Evolutionary conservation across 179 eudicot species (phyloP).

Genomic region (Nepenthes alata): DNA sequence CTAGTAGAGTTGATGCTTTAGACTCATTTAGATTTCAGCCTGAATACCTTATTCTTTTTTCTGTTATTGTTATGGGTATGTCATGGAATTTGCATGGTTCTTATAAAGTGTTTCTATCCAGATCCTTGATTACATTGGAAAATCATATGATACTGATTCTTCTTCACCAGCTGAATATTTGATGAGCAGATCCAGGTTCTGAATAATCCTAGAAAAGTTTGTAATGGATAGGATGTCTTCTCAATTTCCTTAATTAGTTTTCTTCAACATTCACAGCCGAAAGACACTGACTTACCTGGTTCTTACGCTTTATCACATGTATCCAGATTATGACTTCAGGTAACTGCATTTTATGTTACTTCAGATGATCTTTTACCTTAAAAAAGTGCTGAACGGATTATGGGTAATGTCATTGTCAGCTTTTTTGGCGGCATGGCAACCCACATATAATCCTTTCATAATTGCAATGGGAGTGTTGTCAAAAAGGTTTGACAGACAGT

Average conservation of each 20-base stretch:
- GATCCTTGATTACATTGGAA: slow-evolving; percentile 77
- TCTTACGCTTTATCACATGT: slow-evolving; percentile 81
- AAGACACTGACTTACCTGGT: slow-evolving; percentile 81
- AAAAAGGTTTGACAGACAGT: slow-evolving; percentile 96
- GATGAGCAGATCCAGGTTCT: slow-evolving; percentile 66
- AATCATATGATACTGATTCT: slow-evolving; percentile 70
- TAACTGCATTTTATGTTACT: slow-evolving; percentile 26
- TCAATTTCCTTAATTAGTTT: slow-evolving; percentile 10
- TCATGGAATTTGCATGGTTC: not conserved
- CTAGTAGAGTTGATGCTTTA: too few relatives aligned
- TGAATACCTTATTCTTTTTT: too few relatives aligned
- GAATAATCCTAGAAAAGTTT: slow-evolving; percentile 9
- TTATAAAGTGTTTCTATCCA: slow-evolving; percentile 12
- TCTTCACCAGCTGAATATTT: slow-evolving; percentile 69
- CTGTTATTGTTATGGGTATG: not conserved
- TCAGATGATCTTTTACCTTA: not conserved
- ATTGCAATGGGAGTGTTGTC: slow-evolving; percentile 92
- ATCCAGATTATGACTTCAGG: slow-evolving; percentile 99
- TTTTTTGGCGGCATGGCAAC: slow-evolving; percentile 93
- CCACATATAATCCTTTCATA: slow-evolving; percentile 65
- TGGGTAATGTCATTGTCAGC: slow-evolving; percentile 99
- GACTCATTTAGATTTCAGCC: too few relatives aligned
- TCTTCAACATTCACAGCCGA: slow-evolving; percentile 46
- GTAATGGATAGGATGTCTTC: not conserved
- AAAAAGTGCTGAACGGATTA: slow-evolving; percentile 40